Conservation (phyloP, 331 rosid species). For the Telfairia occidentalis region DNA sequence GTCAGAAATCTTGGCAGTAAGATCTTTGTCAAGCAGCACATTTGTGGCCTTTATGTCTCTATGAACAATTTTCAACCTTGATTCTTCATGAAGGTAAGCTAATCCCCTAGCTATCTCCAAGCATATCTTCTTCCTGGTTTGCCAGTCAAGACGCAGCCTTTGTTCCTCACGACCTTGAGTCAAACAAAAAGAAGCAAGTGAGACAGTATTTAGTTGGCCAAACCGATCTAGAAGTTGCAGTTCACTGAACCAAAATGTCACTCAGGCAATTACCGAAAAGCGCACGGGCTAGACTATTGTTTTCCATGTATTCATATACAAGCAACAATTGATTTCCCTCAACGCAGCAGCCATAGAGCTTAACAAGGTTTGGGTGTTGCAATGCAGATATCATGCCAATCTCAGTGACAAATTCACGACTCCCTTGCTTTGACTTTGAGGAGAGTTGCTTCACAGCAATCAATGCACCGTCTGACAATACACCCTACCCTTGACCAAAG, state of each 20-base stretch:
- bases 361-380: slow-evolving; percentile 27
- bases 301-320: slow-evolving; percentile 30
- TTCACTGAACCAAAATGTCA: background rate
- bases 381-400: slow-evolving; percentile 26
- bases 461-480: slow-evolving; percentile 20
- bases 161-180: slow-evolving; percentile 10
- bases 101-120: slow-evolving; percentile 28
- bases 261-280: slow-evolving; percentile 17
- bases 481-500: slow-evolving; percentile 10
- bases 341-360: slow-evolving; percentile 24
- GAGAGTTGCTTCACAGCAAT: slow-evolving; percentile 30
- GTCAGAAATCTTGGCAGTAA: slow-evolving; percentile 31
- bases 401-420: slow-evolving; percentile 28
- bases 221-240: background rate
- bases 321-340: slow-evolving; percentile 21
- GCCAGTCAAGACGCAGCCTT: slow-evolving; percentile 16
- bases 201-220: background rate
- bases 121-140: slow-evolving; percentile 27
- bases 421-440: slow-evolving; percentile 27
- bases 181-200: background rate
- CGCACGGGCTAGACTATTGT: slow-evolving; percentile 23
- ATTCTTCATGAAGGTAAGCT: slow-evolving; percentile 31
- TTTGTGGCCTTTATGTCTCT: slow-evolving; percentile 34
- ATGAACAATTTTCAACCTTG: slow-evolving; percentile 27
- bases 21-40: slow-evolving; percentile 20